Evolutionary conservation across 2,329 filamentous ascomycete species (phyloP).

Genomic region (Aspergillus hortae): DNA sequence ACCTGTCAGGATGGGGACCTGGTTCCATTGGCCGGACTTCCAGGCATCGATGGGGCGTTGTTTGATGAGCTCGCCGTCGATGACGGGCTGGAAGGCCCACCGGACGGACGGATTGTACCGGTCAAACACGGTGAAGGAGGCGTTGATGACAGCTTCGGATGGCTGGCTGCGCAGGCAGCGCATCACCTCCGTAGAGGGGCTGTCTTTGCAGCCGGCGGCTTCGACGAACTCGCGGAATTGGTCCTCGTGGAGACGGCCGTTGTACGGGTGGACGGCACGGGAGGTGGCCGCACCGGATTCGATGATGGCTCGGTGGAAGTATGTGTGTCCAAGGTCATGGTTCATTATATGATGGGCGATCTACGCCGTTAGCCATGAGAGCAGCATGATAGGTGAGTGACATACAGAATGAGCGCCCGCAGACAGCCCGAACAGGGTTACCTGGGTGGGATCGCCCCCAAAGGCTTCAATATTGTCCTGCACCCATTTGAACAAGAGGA

Average conservation of each 20-base stretch:
- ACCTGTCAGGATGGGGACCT: slow-evolving; percentile 63
- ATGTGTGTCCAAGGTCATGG: slow-evolving; percentile 27
- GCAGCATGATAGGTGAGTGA: neutral
- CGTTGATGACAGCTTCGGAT: slow-evolving; percentile 29
- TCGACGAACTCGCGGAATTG: slow-evolving; percentile 45
- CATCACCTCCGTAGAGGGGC: slow-evolving; percentile 32
- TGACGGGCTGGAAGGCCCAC: slow-evolving; percentile 66
- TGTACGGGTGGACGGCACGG: slow-evolving; percentile 43
- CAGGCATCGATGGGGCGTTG: slow-evolving; percentile 59
- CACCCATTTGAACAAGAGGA: slow-evolving; percentile 29
- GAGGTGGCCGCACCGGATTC: slow-evolving; percentile 48
- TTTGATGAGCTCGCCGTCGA: slow-evolving; percentile 60
- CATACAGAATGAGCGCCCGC: slow-evolving; percentile 47
- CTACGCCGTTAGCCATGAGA: slow-evolving; percentile 32
- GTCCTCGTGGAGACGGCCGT: slow-evolving; percentile 39
- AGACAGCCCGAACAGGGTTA: slow-evolving; percentile 39
- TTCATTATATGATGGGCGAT: slow-evolving; percentile 66
- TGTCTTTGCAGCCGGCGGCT: slow-evolving; percentile 31
- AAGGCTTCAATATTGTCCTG: slow-evolving; percentile 23
- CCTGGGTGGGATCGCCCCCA: slow-evolving; percentile 24
- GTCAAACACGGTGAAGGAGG: slow-evolving; percentile 43
- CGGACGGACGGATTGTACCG: slow-evolving; percentile 45
- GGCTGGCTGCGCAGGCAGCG: slow-evolving; percentile 42
- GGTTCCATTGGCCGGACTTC: slow-evolving; percentile 51
- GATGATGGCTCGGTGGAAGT: slow-evolving; percentile 47